Evolutionary conservation across 176 grass and related monocot genomes (phyloP).

Genomic region (Zizania latifolia): DNA sequence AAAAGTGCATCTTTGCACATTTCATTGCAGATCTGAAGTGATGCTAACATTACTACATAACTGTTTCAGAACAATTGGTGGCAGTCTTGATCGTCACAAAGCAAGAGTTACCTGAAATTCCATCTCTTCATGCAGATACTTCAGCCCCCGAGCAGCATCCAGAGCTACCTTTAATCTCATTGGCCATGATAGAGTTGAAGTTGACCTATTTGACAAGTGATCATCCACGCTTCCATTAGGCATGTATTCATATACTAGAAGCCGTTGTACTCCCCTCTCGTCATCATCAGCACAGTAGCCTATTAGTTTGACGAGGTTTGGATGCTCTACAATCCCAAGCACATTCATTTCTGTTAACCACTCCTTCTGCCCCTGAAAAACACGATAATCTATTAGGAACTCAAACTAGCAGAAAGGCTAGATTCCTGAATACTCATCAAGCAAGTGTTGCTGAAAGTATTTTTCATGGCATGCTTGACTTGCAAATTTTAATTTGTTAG

Average conservation of each 20-base stretch:
- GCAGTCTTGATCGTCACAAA: not conserved
- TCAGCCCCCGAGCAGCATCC: slow-evolving; percentile 73
- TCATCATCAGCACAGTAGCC: slow-evolving; percentile 95
- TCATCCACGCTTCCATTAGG: slow-evolving; percentile 89
- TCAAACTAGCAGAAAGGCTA: not conserved
- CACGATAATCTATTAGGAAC: slow-evolving; percentile 18
- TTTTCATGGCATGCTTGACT: not conserved
- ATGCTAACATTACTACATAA: not conserved
- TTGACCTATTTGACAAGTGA: slow-evolving; percentile 66
- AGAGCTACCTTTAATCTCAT: slow-evolving; percentile 85
- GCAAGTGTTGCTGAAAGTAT: not conserved
- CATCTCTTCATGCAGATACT: slow-evolving; percentile 94
- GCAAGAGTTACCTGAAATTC: slow-evolving; percentile 76
- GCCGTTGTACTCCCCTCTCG: slow-evolving; percentile 81
- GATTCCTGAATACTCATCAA: slow-evolving; percentile 2
- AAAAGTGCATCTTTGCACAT: not conserved
- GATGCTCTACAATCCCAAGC: slow-evolving; percentile 85
- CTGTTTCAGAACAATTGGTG: not conserved
- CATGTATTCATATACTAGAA: slow-evolving; percentile 94
- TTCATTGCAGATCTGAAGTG: not conserved
- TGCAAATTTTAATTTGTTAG: not conserved
- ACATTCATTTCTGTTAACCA: slow-evolving; percentile 98
- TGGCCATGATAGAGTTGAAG: slow-evolving; percentile 79
- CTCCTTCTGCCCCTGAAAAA: slow-evolving; percentile 91
- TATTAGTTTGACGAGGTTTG: slow-evolving; percentile 93